Base-by-base conservation (phyloP, 306 rosid species). In the Glycyrrhiza uralensis region DNA sequence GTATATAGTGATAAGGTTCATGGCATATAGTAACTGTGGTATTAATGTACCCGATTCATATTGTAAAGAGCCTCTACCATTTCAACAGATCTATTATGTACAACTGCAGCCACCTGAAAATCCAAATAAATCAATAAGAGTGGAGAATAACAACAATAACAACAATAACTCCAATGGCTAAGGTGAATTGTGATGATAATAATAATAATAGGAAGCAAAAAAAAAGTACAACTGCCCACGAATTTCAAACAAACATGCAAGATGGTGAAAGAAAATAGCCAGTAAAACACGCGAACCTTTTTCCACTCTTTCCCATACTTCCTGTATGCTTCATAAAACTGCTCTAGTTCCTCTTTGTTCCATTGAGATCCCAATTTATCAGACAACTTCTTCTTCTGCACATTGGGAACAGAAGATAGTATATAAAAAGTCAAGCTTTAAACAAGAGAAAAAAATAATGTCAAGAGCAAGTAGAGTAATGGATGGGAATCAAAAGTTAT, bases 331-430 rank as follows among this genome's bases (percentile, higher is more conserved):
- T 90, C 97, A 80, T 93, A 93, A 83, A 93, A 93, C 6, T 62
- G 81, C 84, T 79, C 77, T 59, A 93, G 78, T 72, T 93, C 98
- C 79, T 76, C 92, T 80, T 85, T 85, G 82, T 79, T 89, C 98
- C 98, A 93, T 70, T 84, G 92, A 47, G 92, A 72, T 82, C 98
- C 98, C 77, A 91, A 74, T 79, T 87, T 87, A 72, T 90, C 93
- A 30, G 93, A 78, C 77, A 88, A 74, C 66, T 87, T 93, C 79
- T 78, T 90, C 88, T 89, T 93, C 98, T 93, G 78, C 20, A 33
- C 60, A 83, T 50, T 44, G 50, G 20, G 8, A 14, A 42, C 29
- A 22, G 4, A 1, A 30, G 18, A 56, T 28, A 55, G 10, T 24
- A 51, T 24, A 24, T 1, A 28, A 41, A 36, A 39, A 10, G 41